Evolutionary conservation across 164 flowering plant species (phyloP), one percentile per base, ranked within the genome.

Genomic region (Chimonanthus salicifolius): DNA sequence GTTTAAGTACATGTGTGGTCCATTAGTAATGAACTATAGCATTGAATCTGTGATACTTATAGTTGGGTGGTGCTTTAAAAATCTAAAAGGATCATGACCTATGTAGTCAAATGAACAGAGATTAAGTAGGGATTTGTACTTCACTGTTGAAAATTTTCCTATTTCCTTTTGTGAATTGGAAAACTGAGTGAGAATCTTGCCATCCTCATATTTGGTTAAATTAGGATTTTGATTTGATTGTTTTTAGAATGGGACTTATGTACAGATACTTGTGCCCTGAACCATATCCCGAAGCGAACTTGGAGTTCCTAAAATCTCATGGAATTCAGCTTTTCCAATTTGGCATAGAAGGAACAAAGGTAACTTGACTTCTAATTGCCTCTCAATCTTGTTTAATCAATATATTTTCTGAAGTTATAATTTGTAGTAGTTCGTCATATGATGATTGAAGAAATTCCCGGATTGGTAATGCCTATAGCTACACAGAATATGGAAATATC

Each of bases 251-350:
- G 47, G 66, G 21, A 18, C 33, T 46, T 72, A 13, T 47, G 16
- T 54, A 63, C 87, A 89, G 96, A 83, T 91, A 87, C 69, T 80
- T 91, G 85, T 91, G 96, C 77, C 83, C 89, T 1, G 96, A 91
- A 63, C 84, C 88, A 1, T 89, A 89, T 72, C 90, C 94, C 0
- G 88, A 84, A 47, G 86, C 83, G 67, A 89, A 88, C 51, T 21
- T 74, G 62, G 81, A 83, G 71, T 89, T 88, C 76, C 79, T 89
- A 58, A 72, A 68, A 50, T 74, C 87, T 47, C 76, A 83, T 9
- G 82, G 85, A 60, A 87, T 91, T 46, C 65, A 62, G 8, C 73
- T 71, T 6, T 71, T 71, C 73, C 73, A 71, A 47, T 71, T 71
- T 71, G 72, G 67, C 18, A 74, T 74, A 9, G 76, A 74, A 60